Evolutionary conservation across 352 stramenopile species (phyloP).

Genomic region (Elongisporangium anandrum): DNA sequence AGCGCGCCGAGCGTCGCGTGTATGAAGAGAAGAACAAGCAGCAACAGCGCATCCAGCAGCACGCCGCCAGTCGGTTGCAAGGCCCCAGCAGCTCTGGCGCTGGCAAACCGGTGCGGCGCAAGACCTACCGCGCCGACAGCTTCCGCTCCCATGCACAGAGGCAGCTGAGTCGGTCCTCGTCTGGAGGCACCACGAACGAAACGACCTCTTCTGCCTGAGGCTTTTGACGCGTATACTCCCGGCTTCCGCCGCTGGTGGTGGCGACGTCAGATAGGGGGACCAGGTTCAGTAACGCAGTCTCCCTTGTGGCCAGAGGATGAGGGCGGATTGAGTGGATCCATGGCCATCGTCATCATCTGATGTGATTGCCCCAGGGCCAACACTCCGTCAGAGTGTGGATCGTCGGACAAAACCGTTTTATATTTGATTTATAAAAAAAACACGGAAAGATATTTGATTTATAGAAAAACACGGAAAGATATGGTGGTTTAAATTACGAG

Average conservation of each 20-base stretch:
- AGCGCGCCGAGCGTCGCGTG: conserved; percentile 59
- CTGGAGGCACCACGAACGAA: conserved; percentile 9
- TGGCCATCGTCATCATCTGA: too few relatives aligned
- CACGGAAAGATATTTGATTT: too few relatives aligned
- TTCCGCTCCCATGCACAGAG: conserved; percentile 33
- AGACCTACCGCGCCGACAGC: conserved; percentile 47
- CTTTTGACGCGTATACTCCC: background rate
- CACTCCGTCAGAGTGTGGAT: too few relatives aligned
- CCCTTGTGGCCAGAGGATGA: too few relatives aligned
- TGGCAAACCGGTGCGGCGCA: conserved; percentile 26
- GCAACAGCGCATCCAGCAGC: conserved; percentile 47
- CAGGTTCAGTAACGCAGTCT: too few relatives aligned
- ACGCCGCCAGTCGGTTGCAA: conserved; percentile 46
- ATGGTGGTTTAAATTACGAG: too few relatives aligned
- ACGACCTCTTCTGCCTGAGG: conserved; percentile 16
- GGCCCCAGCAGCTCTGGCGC: conserved; percentile 3
- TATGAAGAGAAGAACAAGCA: conserved; percentile 68
- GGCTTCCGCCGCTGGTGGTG: background rate
- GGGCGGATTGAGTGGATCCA: too few relatives aligned
- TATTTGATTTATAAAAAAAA: too few relatives aligned
- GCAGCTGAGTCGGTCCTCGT: conserved; percentile 19
- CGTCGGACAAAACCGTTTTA: too few relatives aligned
- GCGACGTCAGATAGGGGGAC: too few relatives aligned
- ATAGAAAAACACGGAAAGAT: too few relatives aligned
- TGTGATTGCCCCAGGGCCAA: too few relatives aligned